phyloP scores from a whole-genome alignment of 2,329 filamentous ascomycete species.

The Alternaria gaisen region DNA sequence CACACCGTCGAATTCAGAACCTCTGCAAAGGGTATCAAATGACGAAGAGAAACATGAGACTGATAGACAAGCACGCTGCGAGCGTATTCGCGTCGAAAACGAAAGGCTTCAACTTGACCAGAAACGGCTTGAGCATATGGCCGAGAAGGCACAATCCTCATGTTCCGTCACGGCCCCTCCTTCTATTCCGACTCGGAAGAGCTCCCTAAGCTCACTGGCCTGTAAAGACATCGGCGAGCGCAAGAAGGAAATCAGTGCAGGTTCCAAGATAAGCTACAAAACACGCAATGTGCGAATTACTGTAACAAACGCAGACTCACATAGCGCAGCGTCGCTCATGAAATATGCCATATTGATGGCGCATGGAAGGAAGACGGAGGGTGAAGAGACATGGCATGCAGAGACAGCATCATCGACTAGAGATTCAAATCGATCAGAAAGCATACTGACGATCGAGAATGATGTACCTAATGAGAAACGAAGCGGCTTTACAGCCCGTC shows the following conservation, averaged over 20 bases:
- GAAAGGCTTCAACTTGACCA: not conserved
- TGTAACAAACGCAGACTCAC: constrained; percentile 7
- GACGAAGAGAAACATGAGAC: not conserved
- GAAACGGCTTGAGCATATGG: not conserved
- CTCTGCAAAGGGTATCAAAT: not conserved
- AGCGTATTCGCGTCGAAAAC: not conserved
- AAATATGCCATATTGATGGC: constrained; percentile 12
- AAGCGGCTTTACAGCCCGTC: not conserved
- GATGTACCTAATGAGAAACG: not conserved
- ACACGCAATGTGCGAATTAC: constrained; percentile 1
- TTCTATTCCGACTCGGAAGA: constrained; percentile 37
- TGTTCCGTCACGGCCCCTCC: not conserved
- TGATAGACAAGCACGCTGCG: not conserved
- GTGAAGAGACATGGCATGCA: constrained; percentile 2
- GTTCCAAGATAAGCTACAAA: not conserved
- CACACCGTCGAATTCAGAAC: not conserved
- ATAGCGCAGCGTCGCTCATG: constrained; percentile 7
- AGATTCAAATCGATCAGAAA: not conserved
- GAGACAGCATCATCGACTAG: not conserved
- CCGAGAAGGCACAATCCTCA: not conserved
- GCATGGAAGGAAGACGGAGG: constrained; percentile 5
- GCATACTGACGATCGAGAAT: not conserved
- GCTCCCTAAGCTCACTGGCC: constrained; percentile 1
- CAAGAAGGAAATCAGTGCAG: not conserved
- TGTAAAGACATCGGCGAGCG: not conserved